Evolutionary conservation across 192 early-diverging fungal species (phyloP).

Genomic region (Coemansia sp.): DNA sequence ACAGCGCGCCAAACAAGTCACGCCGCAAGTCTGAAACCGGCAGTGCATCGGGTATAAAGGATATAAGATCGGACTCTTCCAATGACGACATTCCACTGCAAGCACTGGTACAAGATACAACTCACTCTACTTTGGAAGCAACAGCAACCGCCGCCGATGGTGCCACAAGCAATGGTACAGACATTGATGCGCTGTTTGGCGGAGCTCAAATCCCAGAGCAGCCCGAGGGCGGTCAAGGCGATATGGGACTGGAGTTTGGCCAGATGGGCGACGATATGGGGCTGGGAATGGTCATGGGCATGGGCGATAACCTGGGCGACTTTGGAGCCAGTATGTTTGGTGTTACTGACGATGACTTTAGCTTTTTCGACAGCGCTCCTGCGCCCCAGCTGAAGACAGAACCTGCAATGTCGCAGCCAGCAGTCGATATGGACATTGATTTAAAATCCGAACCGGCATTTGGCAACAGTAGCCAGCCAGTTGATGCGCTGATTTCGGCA

Average conservation of each 20-base stretch:
- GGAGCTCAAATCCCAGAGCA: conserved; percentile 2
- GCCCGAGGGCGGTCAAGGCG: conserved; percentile 12
- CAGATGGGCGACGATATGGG: conserved; percentile 35
- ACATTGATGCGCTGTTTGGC: conserved; percentile 47
- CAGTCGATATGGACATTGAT: conserved; percentile 2
- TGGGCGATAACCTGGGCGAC: conserved; percentile 32
- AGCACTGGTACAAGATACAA: conserved; percentile 7
- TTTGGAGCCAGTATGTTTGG: conserved; percentile 42
- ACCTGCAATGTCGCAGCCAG: background rate
- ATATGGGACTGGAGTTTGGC: conserved; percentile 14
- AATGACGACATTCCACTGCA: conserved; percentile 32
- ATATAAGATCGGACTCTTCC: conserved; percentile 11
- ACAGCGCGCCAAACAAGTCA: conserved; percentile 25
- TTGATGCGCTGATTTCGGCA: background rate
- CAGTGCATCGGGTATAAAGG: background rate
- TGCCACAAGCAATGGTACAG: conserved; percentile 2
- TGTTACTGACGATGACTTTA: conserved; percentile 53
- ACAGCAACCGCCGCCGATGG: conserved; percentile 2
- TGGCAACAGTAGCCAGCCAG: background rate
- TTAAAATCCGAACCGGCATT: conserved; percentile 3
- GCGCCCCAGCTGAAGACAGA: conserved; percentile 20
- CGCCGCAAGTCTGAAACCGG: conserved; percentile 27
- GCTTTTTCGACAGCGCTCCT: conserved; percentile 46
- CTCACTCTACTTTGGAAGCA: conserved; percentile 1
- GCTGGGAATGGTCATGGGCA: conserved; percentile 35